Base-by-base conservation (phyloP, 495 filamentous ascomycete species). In the Cudoniella acicularis region DNA sequence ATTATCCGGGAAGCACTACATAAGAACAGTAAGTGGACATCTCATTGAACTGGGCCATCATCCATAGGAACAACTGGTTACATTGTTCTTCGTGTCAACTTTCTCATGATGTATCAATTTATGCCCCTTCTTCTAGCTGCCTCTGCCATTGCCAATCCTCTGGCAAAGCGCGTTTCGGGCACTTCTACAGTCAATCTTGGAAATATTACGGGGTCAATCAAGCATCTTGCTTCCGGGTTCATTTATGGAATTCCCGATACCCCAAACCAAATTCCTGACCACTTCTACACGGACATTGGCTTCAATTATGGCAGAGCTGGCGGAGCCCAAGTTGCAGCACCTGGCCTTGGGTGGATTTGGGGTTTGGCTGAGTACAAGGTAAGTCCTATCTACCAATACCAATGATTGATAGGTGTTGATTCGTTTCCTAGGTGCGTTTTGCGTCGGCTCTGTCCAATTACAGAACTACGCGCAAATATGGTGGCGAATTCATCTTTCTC, bases 401-500 rank as follows among this genome's bases (percentile, higher is more conserved):
- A 13, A 4, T 6, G 30, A 36, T 36, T 36, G 4, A 6, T 13
- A n/a, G n/a, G n/a, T 13, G 30, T 13, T 36, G 4, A 36, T 36
- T 13, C 4, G 30, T 13, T 36, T 36, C 30, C 13, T 43, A 69
- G 54, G 64, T 58, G 1, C 74, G 76, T 11, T 68, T 79, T 30
- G 46, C 69, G 18, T 75, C 72, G 3, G 67, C 70, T 0, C 54
- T 75, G 10, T 74, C 67, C 24, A 75, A 79, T 56, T 79, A 74
- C 47, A 51, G 64, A 10, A 73, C 69, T 3, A 54, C 65, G 2
- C 72, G 72, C 23, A 64, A 70, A 45, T 69, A 72, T 47, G 67
- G 65, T 25, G 76, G 64, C 10, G 57, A 58, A 16, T 79, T 76
- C 47, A 72, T 75, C 27, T 50, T 79, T 10, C 63, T 79, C 1